phyloP scores from a whole-genome alignment of 1,139 yeast genomes.

The Pichia kudriavzevii region DNA sequence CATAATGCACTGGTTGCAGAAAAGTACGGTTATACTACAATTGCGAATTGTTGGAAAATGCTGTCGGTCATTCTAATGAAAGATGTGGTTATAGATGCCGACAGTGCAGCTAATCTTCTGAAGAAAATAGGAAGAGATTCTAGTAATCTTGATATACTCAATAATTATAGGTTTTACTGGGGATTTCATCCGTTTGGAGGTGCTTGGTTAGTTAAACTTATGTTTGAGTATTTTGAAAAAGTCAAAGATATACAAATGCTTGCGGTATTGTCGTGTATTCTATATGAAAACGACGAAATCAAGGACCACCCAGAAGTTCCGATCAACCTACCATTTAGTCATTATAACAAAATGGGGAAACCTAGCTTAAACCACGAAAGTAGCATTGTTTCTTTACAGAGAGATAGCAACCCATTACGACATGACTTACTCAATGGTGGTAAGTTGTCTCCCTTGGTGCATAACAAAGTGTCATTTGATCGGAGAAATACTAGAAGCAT shows the following conservation, averaged over 20 bases:
- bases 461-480: constrained; percentile 19
- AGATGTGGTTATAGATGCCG: constrained; percentile 23
- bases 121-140: constrained; percentile 15
- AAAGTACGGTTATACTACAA: constrained; percentile 51
- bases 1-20: constrained; percentile 71
- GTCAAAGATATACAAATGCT: constrained; percentile 77
- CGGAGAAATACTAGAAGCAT: constrained; percentile 15
- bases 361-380: constrained; percentile 17
- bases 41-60: constrained; percentile 77
- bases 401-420: not conserved
- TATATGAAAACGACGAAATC: constrained; percentile 35
- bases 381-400: not conserved
- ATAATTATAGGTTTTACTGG: constrained; percentile 47
- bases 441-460: not conserved
- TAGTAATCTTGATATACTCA: constrained; percentile 10
- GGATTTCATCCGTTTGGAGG: constrained; percentile 78
- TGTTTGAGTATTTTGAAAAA: constrained; percentile 58
- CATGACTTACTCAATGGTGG: too few species aligned
- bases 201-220: constrained; percentile 59
- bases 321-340: constrained; percentile 40
- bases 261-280: constrained; percentile 76
- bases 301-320: constrained; percentile 31
- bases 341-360: too few species aligned
- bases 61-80: constrained; percentile 37
- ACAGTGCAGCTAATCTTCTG: constrained; percentile 10